phyloP scores from a whole-genome alignment of 2,329 filamentous ascomycete species.

The Kalmusia sp. region DNA sequence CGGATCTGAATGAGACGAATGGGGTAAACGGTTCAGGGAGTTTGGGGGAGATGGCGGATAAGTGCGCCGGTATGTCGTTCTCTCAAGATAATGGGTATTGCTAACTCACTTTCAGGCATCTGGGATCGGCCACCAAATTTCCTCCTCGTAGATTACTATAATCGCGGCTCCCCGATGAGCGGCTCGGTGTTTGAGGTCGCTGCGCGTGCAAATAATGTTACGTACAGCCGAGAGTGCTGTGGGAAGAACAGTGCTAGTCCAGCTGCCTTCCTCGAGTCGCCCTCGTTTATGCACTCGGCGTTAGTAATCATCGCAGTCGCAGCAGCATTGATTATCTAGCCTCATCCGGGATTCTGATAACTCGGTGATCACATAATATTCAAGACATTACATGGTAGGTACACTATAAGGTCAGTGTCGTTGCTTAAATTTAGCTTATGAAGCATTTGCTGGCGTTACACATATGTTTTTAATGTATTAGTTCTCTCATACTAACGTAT shows the following conservation, averaged over 20 bases:
- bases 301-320: slow-evolving; percentile 25
- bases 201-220: slow-evolving; percentile 71
- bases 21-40: slow-evolving; percentile 40
- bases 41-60: slow-evolving; percentile 40
- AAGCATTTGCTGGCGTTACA: too few species aligned
- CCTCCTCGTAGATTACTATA: slow-evolving; percentile 52
- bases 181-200: slow-evolving; percentile 51
- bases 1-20: slow-evolving; percentile 44
- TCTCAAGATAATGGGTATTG: slow-evolving; percentile 11
- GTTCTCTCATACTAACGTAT: too few species aligned
- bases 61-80: slow-evolving; percentile 37
- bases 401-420: too few species aligned
- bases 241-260: slow-evolving; percentile 48
- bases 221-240: slow-evolving; percentile 68
- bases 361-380: too few species aligned
- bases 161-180: slow-evolving; percentile 38
- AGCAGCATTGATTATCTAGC: slow-evolving; percentile 23
- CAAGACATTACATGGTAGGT: too few species aligned
- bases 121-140: slow-evolving; percentile 50
- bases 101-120: slow-evolving; percentile 21
- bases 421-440: too few species aligned
- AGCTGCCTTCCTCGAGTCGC: slow-evolving; percentile 14
- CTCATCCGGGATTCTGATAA: too few species aligned
- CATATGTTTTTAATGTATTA: too few species aligned
- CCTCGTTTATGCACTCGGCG: slow-evolving; percentile 24